Evolutionary conservation across 2,329 filamentous ascomycete species (phyloP), one percentile per base, ranked within the genome.

Genomic region (Corynespora cassiicola): DNA sequence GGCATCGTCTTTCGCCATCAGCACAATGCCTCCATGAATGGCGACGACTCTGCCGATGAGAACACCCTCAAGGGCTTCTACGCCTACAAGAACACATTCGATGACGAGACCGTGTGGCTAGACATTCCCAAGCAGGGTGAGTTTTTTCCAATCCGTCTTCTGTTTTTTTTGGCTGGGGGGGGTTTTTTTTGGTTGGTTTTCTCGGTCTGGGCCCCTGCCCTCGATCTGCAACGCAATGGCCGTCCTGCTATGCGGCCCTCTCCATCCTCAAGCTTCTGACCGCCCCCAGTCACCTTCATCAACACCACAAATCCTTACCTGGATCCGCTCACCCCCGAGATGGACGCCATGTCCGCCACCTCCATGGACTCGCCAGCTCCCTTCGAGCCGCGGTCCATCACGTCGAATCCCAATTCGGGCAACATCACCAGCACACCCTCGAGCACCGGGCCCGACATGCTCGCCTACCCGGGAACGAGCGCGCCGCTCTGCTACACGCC

Each of bases 1-100:
- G 81, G 80, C 34, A 77, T 86, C 52, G 79, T 84, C 28, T 86
- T 85, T 55, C 78, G 82, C 38, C 83, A 86, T 63, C 82, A 86
- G 56, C 82, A 86, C 65, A 86, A 86, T 75, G 81, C 82, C 19
- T 84, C 81, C 14, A 82, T 85, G 81, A 85, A 85, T 42, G 75
- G 77, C 31, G 67, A 68, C 10, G 70, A 72, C 28, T 66, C 66
- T 4, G 63, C 61, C 12, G 61, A 65, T 16, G 70, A 74, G 27
- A 75, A 72, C 22, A 73, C 70, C 32, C 65, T 85, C 45, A 80
- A 79, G 45, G 76, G 78, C 12, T 85, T 85, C 61, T 85, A 84
- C 58, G 80, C 80, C 16, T 85, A 85, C 63, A 83, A 82, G 57
- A 82, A 85, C 64, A 84, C 81, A 2, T 85, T 85, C 53, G 73